These are phyloP conservation scores for Aspergillus bombycis DNA, from an alignment of 2,329 filamentous ascomycete species.

Conservation along the genomic window DNA sequence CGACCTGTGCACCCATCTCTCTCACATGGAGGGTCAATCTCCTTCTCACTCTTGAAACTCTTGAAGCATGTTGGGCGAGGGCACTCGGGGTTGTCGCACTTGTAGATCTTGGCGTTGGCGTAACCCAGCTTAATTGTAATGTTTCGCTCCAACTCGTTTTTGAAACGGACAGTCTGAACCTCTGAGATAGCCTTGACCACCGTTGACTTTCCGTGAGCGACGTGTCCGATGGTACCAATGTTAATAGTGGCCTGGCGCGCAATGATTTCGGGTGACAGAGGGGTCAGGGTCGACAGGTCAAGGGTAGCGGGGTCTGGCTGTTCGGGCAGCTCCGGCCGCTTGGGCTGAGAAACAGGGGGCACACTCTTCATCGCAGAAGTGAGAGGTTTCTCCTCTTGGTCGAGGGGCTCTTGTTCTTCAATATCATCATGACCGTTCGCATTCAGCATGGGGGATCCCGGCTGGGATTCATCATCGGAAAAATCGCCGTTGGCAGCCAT, in stretches of 20 bases:
- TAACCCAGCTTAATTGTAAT: constrained; percentile 99
- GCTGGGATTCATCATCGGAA: constrained; percentile 58
- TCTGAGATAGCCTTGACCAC: constrained; percentile 99
- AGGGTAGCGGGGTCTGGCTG: constrained; percentile 92
- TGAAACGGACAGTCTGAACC: constrained; percentile 98
- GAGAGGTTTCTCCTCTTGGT: constrained; percentile 66
- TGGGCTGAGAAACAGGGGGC: constrained; percentile 57
- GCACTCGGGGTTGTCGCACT: constrained; percentile 90
- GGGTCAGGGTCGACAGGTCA: constrained; percentile 77
- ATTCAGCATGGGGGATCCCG: constrained; percentile 56
- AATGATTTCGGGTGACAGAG: constrained; percentile 94
- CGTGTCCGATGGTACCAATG: constrained; percentile 97
- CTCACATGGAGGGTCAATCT: constrained; percentile 95
- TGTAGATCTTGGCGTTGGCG: constrained; percentile 99
- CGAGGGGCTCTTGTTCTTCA: constrained; percentile 72
- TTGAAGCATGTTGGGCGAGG: constrained; percentile 93
- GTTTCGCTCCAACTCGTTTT: constrained; percentile 98
- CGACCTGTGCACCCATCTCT: constrained; percentile 85
- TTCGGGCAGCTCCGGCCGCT: constrained; percentile 72
- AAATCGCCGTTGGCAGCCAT: constrained; percentile 61
- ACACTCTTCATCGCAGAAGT: constrained; percentile 87
- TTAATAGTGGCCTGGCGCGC: constrained; percentile 98
- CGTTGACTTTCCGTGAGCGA: constrained; percentile 98
- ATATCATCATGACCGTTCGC: constrained; percentile 68
- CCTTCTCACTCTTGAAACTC: constrained; percentile 98